A percentile compares a stretch with the other conserved stretches of the same genome.
Conservation (phyloP, 2,329 filamentous ascomycete species). For the Didymella segeticola region DNA sequence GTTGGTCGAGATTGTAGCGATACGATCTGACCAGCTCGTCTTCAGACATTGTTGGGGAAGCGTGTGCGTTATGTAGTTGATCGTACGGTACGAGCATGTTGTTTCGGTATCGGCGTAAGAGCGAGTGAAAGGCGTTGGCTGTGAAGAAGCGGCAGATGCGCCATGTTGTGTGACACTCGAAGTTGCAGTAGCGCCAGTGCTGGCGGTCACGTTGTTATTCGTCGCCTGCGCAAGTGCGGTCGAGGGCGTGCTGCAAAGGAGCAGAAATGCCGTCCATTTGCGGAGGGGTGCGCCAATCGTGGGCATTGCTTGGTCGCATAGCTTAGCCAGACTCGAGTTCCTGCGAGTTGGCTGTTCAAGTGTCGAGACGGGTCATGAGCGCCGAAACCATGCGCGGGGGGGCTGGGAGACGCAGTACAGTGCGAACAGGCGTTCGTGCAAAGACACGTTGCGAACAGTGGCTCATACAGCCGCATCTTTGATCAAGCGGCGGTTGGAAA, state of each 20-base stretch:
- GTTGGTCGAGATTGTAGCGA: conserved; percentile 22
- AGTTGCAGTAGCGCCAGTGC: conserved; percentile 33
- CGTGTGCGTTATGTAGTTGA: conserved; percentile 83
- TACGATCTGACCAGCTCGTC: conserved; percentile 59
- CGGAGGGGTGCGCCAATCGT: conserved; percentile 48
- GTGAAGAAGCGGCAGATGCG: conserved; percentile 21
- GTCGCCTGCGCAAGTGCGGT: conserved; percentile 36
- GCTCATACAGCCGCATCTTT: conserved; percentile 11
- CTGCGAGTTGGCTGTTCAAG: conserved; percentile 28
- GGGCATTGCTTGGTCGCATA: conserved; percentile 50
- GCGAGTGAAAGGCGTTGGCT: conserved; percentile 18
- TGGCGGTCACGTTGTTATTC: conserved; percentile 39
- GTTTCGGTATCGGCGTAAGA: conserved; percentile 42
- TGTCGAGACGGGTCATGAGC: conserved; percentile 10
- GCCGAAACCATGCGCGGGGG: conserved; percentile 5
- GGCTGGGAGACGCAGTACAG: conserved; percentile 19
- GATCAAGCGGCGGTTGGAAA: conserved; percentile 8
- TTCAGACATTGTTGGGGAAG: conserved; percentile 78
- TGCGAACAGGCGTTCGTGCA: conserved; percentile 28
- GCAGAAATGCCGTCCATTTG: conserved; percentile 45
- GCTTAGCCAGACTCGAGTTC: conserved; percentile 37
- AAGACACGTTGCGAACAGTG: conserved; percentile 21
- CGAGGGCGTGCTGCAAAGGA: conserved; percentile 41
- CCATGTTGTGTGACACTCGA: conserved; percentile 30
- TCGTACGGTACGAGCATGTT: conserved; percentile 64